Evolutionary conservation across 768 basidiomycete genomes (phyloP), one percentile per base, ranked within the genome.

Genomic region (Tulasnella calospora): DNA sequence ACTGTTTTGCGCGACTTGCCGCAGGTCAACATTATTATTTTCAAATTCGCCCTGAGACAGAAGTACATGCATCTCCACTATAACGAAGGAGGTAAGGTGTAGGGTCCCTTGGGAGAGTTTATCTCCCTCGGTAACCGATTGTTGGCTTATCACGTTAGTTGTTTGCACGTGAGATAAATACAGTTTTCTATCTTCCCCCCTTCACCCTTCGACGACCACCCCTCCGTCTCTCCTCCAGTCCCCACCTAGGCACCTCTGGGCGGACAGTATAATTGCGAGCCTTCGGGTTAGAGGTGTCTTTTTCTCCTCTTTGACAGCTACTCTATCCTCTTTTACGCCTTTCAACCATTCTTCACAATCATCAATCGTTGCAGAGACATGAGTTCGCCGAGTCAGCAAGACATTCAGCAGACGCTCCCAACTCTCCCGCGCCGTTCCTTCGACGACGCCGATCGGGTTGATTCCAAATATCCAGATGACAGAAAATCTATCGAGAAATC

Each of bases 181-280:
- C n/a, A 6, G 33, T 33, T 67, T 35, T 35, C 33, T 57, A n/a
- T 57, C 51, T 40, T 69, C 51, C 55, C 23, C 46, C 51, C 44
- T 27, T 74, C 30, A 10, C 30, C 74, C 13, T 74, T 57, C 71
- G 8, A 67, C 61, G 61, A 67, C 61, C 61, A 67, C 57, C 61
- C 61, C 27, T 67, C 61, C 61, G 35, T 67, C 71, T 33, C 71
- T 41, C 33, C 57, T 76, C n/a, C 55, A 57, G 75, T 76, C 75
- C 17, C 75, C 75, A 76, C 75, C 75, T 76, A 23, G 75, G 40
- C 75, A 76, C 75, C 75, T 76, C 75, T 76, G 75, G 75, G 75
- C 61, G 75, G 75, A 69, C 75, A 35, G 75, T 38, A 40, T 55
- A 61, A 76, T 0, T 38, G 27, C 69, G 12, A 76, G 57, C 75